Percentiles rank a stretch among this genome's conserved stretches.
phyloP scores from a whole-genome alignment of 2,329 filamentous ascomycete species.

The Fusarium tuaranense region DNA sequence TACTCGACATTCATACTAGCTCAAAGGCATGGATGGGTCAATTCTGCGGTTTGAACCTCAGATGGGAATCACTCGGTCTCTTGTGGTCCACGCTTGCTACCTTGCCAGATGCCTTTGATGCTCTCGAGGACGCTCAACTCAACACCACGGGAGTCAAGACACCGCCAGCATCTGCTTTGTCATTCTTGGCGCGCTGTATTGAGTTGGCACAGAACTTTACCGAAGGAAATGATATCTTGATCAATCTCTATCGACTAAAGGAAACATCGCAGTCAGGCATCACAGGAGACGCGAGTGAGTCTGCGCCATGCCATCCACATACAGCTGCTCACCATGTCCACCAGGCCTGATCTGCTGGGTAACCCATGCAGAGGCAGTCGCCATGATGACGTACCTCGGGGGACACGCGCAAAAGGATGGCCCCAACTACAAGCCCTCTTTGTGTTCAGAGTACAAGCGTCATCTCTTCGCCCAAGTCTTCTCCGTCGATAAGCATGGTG shows the following conservation, averaged over 20 bases:
- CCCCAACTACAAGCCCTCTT: slow-evolving; percentile 7
- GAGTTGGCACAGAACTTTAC: slow-evolving; percentile 6
- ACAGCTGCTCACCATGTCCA: not conserved
- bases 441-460: slow-evolving; percentile 26
- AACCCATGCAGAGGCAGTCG: slow-evolving; percentile 9
- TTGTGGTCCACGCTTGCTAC: slow-evolving; percentile 41
- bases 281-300: slow-evolving; percentile 28
- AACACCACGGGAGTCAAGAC: not conserved
- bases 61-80: slow-evolving; percentile 54
- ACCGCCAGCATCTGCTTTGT: not conserved
- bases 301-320: no score
- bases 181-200: slow-evolving; percentile 12
- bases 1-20: slow-evolving; percentile 49
- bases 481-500: slow-evolving; percentile 51
- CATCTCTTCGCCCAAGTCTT: slow-evolving; percentile 49
- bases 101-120: slow-evolving; percentile 5
- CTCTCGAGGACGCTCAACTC: not conserved
- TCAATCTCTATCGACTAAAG: slow-evolving; percentile 18
- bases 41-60: slow-evolving; percentile 50
- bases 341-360: slow-evolving; percentile 15
- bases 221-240: slow-evolving; percentile 16
- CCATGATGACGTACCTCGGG: slow-evolving; percentile 21
- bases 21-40: slow-evolving; percentile 49
- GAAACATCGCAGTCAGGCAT: slow-evolving; percentile 1
- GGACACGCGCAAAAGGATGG: slow-evolving; percentile 2